Evolutionary conservation across 768 basidiomycete species (phyloP), one percentile per base, ranked within the genome.

Genomic region (Mycena galopus): DNA sequence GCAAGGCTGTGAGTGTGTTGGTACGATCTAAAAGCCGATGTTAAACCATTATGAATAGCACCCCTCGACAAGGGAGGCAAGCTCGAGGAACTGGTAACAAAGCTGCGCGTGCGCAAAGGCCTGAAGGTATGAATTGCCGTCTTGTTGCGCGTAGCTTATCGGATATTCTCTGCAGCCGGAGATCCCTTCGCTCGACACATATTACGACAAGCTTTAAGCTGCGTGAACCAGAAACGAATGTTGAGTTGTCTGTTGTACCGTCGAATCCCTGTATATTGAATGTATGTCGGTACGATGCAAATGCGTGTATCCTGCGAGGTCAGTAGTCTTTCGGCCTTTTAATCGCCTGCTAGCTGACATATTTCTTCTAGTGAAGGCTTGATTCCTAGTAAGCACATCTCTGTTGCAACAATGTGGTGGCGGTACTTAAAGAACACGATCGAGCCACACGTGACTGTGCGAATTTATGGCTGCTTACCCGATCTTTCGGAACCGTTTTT

Each of bases 51-150:
- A 37, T 59, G 35, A 55, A 65, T 77, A 90, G 93, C 91, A 75
- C 94, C 90, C 76, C 88, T 93, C 76, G 97, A 98, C 59, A 95
- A 95, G 87, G 96, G 96, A 78, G 90, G 90, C 86, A 96, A 97
- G 89, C 85, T 96, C 76, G 95, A 97, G 86, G 91, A 93, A 58
- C 84, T 98, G 69, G 95, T 95, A 56, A 90, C 82, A 73, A 83
- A 83, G 78, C 95, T 99, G 85, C 94, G 97, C 81, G 88, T 84
- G 29, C 92, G 98, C 85, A 99, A 99, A 86, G 96, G 96, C 88
- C 94, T 98, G 83, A 97, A 96, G 91, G 92, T 92, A 77, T 42
- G 84, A 23, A 37, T 44, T 39, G 25, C 29, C 50, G 25, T 29
- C 60, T 12, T 62, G 3, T 3, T 61, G 30, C 30, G 25, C 17